Percentiles rank a stretch among this genome's conserved stretches.
These are phyloP conservation scores for Coemansia sp. DNA, from an alignment of 192 early-diverging fungal species.

Conservation along the genomic window DNA sequence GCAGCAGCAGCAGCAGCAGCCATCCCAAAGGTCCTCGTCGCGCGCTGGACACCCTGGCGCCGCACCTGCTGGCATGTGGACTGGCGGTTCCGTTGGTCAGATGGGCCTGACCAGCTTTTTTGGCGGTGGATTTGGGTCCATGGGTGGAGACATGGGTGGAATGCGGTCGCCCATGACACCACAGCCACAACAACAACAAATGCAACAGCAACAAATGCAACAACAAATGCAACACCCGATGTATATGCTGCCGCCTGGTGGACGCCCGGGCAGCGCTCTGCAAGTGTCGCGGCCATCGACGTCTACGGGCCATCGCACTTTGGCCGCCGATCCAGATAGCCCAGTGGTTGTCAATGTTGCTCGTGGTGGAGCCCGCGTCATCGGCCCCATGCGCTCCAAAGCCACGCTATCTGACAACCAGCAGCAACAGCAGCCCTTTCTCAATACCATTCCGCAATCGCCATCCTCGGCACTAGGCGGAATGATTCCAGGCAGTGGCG, in stretches of 20 bases:
- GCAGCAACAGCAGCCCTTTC: constrained; percentile 26
- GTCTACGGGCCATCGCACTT: constrained; percentile 31
- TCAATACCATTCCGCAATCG: constrained; percentile 52
- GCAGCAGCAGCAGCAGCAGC: constrained; percentile 20
- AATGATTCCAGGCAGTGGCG: constrained; percentile 4
- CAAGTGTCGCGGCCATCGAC: constrained; percentile 37
- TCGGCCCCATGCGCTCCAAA: constrained; percentile 47
- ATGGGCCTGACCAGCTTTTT: constrained; percentile 33
- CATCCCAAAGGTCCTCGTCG: constrained; percentile 28
- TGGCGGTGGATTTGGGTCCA: constrained; percentile 47
- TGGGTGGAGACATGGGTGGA: constrained; percentile 26
- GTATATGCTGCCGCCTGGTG: constrained; percentile 8
- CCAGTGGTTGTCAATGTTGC: constrained; percentile 45
- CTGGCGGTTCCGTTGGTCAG: constrained; percentile 18
- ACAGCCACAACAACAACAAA: constrained; percentile 11
- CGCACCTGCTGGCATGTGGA: constrained; percentile 27
- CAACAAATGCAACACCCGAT: constrained; percentile 30
- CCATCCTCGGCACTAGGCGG: constrained; percentile 41
- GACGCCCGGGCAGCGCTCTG: constrained; percentile 45
- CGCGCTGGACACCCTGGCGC: constrained; percentile 22
- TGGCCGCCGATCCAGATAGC: constrained; percentile 16
- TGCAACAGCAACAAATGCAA: constrained; percentile 8
- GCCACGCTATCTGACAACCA: constrained; percentile 1
- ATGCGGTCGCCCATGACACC: constrained; percentile 24
- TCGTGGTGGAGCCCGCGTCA: constrained; percentile 49